Evolutionary conservation across 192 early-diverging fungal species (phyloP).

Genomic region (Coemansia sp.): DNA sequence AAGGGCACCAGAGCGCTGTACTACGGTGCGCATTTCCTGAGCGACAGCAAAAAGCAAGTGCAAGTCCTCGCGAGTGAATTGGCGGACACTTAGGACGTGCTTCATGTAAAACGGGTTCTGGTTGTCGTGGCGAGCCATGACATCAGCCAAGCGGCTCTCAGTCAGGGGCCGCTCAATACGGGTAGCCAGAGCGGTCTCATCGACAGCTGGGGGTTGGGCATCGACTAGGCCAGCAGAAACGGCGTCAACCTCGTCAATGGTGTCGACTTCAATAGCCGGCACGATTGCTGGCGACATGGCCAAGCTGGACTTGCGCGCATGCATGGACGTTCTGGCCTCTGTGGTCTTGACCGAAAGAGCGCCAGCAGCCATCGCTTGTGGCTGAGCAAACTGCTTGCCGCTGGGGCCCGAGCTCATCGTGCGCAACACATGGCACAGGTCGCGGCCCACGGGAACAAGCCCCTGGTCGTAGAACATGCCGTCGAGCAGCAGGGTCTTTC

Average conservation of each 20-base stretch:
- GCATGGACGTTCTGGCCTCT: slow-evolving; percentile 8
- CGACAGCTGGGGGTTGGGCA: not conserved
- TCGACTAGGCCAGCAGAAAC: not conserved
- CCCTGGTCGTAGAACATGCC: slow-evolving; percentile 57
- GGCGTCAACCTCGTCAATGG: slow-evolving; percentile 19
- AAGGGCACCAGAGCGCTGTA: slow-evolving; percentile 84
- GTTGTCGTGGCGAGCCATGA: slow-evolving; percentile 47
- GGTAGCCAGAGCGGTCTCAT: not conserved
- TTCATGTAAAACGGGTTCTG: slow-evolving; percentile 84
- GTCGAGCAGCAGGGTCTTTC: slow-evolving; percentile 84
- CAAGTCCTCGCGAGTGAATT: slow-evolving; percentile 90
- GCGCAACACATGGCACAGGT: slow-evolving; percentile 48
- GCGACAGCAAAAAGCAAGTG: slow-evolving; percentile 95
- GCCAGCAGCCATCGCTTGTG: slow-evolving; percentile 4
- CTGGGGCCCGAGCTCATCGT: slow-evolving; percentile 48
- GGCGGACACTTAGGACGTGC: slow-evolving; percentile 87
- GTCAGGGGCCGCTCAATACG: slow-evolving; percentile 24
- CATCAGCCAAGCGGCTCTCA: slow-evolving; percentile 30
- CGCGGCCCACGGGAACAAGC: slow-evolving; percentile 43
- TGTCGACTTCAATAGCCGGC: slow-evolving; percentile 12
- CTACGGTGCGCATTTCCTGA: slow-evolving; percentile 92
- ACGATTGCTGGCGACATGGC: not conserved
- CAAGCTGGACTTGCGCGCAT: slow-evolving; percentile 3
- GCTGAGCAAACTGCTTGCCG: slow-evolving; percentile 38
- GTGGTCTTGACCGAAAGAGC: slow-evolving; percentile 17